Evolutionary conservation across 352 stramenopile genomes (phyloP).

Genomic region (Pythium plurisporium): DNA sequence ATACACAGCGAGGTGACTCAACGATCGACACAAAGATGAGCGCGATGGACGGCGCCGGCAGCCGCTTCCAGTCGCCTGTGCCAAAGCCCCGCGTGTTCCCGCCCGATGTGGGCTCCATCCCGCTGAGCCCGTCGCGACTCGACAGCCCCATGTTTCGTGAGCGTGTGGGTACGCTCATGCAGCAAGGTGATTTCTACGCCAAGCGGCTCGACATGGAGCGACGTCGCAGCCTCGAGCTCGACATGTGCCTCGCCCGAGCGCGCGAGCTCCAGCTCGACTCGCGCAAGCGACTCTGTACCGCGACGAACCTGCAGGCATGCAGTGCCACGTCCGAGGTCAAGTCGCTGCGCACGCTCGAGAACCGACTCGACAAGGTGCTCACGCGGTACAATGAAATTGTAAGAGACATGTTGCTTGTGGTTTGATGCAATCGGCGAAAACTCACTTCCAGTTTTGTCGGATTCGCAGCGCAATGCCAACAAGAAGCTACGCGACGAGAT

Average conservation of each 20-base stretch:
- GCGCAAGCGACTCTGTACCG: slow-evolving; percentile 44
- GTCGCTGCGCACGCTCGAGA: slow-evolving; percentile 71
- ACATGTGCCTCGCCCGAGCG: slow-evolving; percentile 30
- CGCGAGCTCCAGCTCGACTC: slow-evolving; percentile 46
- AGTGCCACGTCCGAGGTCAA: slow-evolving; percentile 51
- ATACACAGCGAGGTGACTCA: too few species aligned
- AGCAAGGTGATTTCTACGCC: slow-evolving; percentile 68
- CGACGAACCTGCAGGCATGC: slow-evolving; percentile 41
- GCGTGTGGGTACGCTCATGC: slow-evolving; percentile 56
- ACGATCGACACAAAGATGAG: too few species aligned
- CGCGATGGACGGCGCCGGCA: slow-evolving; percentile 11
- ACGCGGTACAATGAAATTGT: slow-evolving; percentile 80
- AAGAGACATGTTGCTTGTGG: neutral
- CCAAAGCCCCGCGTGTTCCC: slow-evolving; percentile 47
- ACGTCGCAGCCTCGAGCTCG: slow-evolving; percentile 46
- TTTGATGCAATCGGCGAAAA: too few species aligned
- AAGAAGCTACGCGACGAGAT: slow-evolving; percentile 78
- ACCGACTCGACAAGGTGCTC: slow-evolving; percentile 80
- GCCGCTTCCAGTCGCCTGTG: slow-evolving; percentile 19
- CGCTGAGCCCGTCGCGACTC: slow-evolving; percentile 59
- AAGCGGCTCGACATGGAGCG: slow-evolving; percentile 64
- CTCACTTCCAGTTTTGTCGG: too few species aligned
- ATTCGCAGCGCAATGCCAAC: slow-evolving; percentile 59
- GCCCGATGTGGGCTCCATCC: slow-evolving; percentile 44
- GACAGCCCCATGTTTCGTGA: slow-evolving; percentile 73